Conservation (phyloP, 257 asterid species). For the Solanum sitiens region DNA sequence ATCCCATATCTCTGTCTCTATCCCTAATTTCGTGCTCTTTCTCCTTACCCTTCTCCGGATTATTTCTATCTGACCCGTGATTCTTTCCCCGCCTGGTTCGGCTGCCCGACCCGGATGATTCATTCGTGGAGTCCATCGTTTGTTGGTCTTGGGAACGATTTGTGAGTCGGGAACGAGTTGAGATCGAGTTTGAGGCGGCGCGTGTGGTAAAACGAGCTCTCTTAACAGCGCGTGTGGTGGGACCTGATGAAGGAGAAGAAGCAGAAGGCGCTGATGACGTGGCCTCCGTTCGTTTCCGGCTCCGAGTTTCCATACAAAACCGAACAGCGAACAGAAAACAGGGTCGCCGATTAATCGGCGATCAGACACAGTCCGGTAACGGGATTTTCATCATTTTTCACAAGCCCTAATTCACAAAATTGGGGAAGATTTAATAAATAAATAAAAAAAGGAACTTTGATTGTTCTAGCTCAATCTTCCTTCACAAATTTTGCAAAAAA, state of each 20-base stretch:
- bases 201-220: not conserved
- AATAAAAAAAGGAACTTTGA: not conserved
- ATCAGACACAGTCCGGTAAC: conserved; percentile 38
- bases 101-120: conserved; percentile 28
- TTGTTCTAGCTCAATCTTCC: conserved; percentile 17
- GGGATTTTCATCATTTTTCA: conserved; percentile 24
- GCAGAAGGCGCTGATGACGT: conserved; percentile 87
- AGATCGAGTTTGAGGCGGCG: not conserved
- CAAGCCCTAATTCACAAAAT: conserved; percentile 22
- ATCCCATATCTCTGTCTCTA: conserved; percentile 54
- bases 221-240: not conserved
- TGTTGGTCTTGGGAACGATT: not conserved
- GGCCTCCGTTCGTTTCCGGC: conserved; percentile 99
- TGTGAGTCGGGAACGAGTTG: not conserved
- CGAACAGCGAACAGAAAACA: conserved; percentile 29
- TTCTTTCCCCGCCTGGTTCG: conserved; percentile 77
- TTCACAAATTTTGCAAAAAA: not conserved
- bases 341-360: conserved; percentile 98
- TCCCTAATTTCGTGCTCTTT: conserved; percentile 62
- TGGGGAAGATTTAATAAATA: not conserved
- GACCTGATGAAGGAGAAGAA: not conserved
- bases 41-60: conserved; percentile 82
- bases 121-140: not conserved
- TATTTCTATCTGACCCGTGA: conserved; percentile 29
- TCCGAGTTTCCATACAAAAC: conserved; percentile 99